Evolutionary conservation across 2,329 filamentous ascomycete species (phyloP).

Genomic region (Fusarium sp.): DNA sequence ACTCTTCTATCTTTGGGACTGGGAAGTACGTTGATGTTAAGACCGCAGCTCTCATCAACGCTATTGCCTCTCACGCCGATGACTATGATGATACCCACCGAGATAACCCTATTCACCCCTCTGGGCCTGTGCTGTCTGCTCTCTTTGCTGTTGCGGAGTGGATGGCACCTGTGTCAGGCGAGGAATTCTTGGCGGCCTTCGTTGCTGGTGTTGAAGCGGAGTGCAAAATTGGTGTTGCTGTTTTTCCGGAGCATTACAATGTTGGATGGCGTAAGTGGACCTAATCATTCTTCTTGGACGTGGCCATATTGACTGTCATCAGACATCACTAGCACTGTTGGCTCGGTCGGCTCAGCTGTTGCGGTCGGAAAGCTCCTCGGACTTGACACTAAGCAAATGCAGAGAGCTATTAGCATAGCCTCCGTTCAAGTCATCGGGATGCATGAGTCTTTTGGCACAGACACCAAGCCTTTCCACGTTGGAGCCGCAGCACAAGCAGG

Average conservation of each 20-base stretch:
- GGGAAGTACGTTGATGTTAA: background rate
- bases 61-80: background rate
- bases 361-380: background rate
- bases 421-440: slow-evolving; percentile 3
- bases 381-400: background rate
- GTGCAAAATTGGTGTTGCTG: background rate
- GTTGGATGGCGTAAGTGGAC: background rate
- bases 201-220: background rate
- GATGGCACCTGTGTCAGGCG: background rate
- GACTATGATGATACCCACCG: background rate
- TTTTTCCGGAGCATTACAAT: background rate
- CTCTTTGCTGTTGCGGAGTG: background rate
- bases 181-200: background rate
- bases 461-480: slow-evolving; percentile 5
- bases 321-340: slow-evolving; percentile 1
- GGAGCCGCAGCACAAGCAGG: background rate
- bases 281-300: background rate
- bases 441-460: background rate
- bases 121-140: background rate
- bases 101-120: slow-evolving; percentile 2
- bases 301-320: background rate
- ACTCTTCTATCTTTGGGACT: background rate
- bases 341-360: background rate
- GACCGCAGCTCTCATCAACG: background rate
- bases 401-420: background rate